phyloP scores from a whole-genome alignment of 805 yeast genomes.

The Wickerhamiella nectarea region DNA sequence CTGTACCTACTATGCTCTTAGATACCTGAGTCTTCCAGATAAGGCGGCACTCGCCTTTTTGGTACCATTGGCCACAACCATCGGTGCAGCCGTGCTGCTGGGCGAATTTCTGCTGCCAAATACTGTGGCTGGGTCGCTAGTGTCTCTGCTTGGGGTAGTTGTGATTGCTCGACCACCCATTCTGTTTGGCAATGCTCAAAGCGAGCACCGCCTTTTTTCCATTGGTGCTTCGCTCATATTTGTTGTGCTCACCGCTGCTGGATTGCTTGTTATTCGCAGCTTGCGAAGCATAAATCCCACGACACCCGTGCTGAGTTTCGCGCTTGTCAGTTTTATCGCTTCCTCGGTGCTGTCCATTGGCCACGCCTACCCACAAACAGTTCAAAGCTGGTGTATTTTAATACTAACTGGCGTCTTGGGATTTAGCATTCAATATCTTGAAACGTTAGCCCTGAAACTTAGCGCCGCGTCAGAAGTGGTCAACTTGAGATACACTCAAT shows the following conservation, averaged over 20 bases:
- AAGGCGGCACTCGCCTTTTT: constrained; percentile 73
- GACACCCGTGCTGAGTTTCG: constrained; percentile 63
- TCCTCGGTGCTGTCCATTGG: constrained; percentile 35
- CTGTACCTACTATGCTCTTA: constrained; percentile 60
- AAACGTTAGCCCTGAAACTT: constrained; percentile 72
- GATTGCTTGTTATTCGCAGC: background rate
- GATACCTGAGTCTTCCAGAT: constrained; percentile 65
- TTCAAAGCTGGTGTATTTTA: constrained; percentile 44
- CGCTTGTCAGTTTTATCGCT: constrained; percentile 44
- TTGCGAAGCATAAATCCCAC: constrained; percentile 42
- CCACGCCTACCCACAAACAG: background rate
- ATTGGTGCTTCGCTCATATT: background rate
- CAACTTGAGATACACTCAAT: constrained; percentile 59
- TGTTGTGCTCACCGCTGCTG: background rate
- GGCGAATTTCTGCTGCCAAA: constrained; percentile 49
- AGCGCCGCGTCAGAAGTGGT: constrained; percentile 68
- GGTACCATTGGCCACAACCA: constrained; percentile 61
- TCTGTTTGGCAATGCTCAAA: background rate
- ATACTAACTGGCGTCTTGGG: constrained; percentile 58
- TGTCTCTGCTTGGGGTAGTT: constrained; percentile 63
- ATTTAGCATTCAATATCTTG: constrained; percentile 62
- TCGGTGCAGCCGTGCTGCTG: constrained; percentile 54
- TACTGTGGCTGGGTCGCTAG: constrained; percentile 55
- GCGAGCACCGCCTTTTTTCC: background rate
- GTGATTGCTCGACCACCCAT: constrained; percentile 64